A percentile compares a stretch with the other conserved stretches of the same genome.
Evolutionary conservation across 768 basidiomycete species (phyloP).

Genomic region (Phylloporus sp.): DNA sequence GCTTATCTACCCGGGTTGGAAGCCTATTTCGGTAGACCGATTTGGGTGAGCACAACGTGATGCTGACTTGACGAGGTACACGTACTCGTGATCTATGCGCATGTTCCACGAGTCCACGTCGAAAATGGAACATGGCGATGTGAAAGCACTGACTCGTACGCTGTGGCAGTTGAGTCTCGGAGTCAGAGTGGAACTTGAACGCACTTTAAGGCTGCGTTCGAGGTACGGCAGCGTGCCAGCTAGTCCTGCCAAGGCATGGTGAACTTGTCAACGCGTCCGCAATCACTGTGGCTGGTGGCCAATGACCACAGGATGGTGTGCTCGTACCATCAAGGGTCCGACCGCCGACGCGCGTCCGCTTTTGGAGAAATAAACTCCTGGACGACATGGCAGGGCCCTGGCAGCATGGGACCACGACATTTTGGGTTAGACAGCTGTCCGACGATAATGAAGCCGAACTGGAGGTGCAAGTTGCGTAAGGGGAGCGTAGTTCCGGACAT

Average conservation of each 20-base stretch:
- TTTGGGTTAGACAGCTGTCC: not conserved
- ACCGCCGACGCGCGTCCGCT: not conserved
- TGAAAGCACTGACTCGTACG: too few species aligned
- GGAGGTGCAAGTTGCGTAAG: not conserved
- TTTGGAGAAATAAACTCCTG: conserved; percentile 6
- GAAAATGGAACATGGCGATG: conserved; percentile 1
- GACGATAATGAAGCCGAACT: not conserved
- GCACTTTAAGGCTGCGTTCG: not conserved
- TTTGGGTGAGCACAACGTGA: not conserved
- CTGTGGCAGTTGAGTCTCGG: too few species aligned
- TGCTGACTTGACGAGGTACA: too few species aligned
- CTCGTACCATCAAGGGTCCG: not conserved
- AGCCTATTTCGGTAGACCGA: conserved; percentile 1
- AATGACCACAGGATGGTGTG: not conserved
- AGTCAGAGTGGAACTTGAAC: too few species aligned
- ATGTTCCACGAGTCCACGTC: too few species aligned
- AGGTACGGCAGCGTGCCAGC: not conserved
- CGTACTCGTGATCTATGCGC: too few species aligned
- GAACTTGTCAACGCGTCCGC: not conserved
- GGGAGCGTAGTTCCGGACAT: not conserved
- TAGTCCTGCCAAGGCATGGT: not conserved
- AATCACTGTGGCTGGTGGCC: not conserved
- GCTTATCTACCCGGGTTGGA: conserved; percentile 16
- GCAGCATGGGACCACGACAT: not conserved
- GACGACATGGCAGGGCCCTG: not conserved